Evolutionary conservation across 2,329 filamentous ascomycete species (phyloP), one percentile per base, ranked within the genome.

Genomic region (Aspergillus viridinutans): DNA sequence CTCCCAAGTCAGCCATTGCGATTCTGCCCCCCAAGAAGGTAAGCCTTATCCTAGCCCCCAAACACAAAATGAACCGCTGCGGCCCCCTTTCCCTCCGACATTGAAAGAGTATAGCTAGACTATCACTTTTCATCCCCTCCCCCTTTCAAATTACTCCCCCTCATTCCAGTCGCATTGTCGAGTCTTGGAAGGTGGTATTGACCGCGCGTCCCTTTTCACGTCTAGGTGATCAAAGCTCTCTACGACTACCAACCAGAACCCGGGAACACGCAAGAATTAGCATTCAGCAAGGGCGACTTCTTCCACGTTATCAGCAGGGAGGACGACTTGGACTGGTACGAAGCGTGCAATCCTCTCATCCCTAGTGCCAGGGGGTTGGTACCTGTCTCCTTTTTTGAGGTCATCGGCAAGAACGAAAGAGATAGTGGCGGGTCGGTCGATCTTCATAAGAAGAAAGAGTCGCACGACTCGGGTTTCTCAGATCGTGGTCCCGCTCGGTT

Each of bases 281-380:
- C 89, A 72, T 99, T 99, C 77, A 91, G 88, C 64, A 90, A 91
- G 72, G 94, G 94, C 70, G 94, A 99, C 74, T 99, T 97, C 76
- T 94, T 99, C 74, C 93, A 97, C 79, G 94, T 99, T 63, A 93
- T 97, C 74, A 91, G 90, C 69, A 89, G 93, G 74, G 94, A 97
- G 78, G 88, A 97, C 80, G 93, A 97, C 73, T 79, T 81, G 43
- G 91, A 97, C 72, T 99, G 94, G 93, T 99, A 97, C 82, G 94
- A 97, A 77, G 94, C 93, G 55, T 97, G 92, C 81, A 99, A 99
- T 72, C 94, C 94, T 59, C 85, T 90, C 52, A 81, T 96, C 63
- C 91, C 69, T 68, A 89, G 89, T 76, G 90, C 91, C 52, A 87
- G 92, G 64, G 94, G 94, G 60, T 83, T 99, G 59, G 94, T 99